Percentiles rank a stretch among this genome's conserved stretches.
These are phyloP conservation scores for Diplodia mutila DNA, from an alignment of 2,329 filamentous ascomycete species.

Conservation along the genomic window DNA sequence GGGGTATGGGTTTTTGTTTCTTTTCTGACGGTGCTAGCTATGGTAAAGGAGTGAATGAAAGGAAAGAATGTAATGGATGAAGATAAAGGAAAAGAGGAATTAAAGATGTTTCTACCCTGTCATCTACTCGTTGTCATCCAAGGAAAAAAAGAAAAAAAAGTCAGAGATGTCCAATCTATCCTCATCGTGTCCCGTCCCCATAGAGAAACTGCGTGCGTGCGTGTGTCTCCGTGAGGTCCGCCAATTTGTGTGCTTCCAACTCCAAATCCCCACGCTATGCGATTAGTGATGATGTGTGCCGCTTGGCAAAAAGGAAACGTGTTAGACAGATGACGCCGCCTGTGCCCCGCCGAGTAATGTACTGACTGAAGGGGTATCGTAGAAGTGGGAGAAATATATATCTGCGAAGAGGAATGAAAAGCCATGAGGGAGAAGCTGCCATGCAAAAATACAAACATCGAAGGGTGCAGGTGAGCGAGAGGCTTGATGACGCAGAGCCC, in stretches of 20 bases:
- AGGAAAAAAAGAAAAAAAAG: background rate
- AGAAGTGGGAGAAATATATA: slow-evolving; percentile 19
- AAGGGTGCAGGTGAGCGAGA: background rate
- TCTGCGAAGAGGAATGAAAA: slow-evolving; percentile 9
- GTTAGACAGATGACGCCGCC: slow-evolving; percentile 23
- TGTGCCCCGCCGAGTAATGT: slow-evolving; percentile 23
- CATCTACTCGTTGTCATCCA: slow-evolving; percentile 24
- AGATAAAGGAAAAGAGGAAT: slow-evolving; percentile 5
- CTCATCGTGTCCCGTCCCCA: slow-evolving; percentile 16
- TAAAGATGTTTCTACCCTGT: slow-evolving; percentile 21
- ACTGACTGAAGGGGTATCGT: slow-evolving; percentile 24
- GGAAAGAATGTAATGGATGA: background rate
- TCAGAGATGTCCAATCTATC: slow-evolving; percentile 22
- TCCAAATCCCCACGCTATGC: slow-evolving; percentile 23
- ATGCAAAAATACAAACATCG: slow-evolving; percentile 2
- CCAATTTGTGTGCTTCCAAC: slow-evolving; percentile 22
- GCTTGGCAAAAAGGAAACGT: slow-evolving; percentile 10
- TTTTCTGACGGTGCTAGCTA: slow-evolving; percentile 17
- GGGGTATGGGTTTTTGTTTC: slow-evolving; percentile 1
- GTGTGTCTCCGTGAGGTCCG: slow-evolving; percentile 14
- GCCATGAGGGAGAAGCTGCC: slow-evolving; percentile 13
- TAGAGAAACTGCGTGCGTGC: slow-evolving; percentile 2
- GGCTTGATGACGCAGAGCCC: background rate
- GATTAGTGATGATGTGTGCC: slow-evolving; percentile 24
- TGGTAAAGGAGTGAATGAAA: background rate